Base-by-base conservation (phyloP, 176 grass and related monocot genomes). In the Carex parvula region DNA sequence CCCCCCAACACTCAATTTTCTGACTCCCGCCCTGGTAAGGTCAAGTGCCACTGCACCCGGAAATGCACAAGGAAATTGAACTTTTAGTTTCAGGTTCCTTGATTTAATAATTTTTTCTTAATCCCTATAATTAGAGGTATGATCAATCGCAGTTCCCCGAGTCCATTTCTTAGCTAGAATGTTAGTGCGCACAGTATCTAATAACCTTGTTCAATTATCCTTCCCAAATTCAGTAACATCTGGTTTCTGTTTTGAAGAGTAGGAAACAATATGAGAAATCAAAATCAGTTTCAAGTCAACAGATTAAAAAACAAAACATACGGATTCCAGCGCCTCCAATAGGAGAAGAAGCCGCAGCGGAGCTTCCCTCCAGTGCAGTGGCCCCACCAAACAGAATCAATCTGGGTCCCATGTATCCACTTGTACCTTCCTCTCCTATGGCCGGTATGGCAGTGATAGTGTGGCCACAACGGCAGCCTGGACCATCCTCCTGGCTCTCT, bases 381-480 rank as follows among this genome's bases (percentile, higher is more conserved):
- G 96, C 96, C 1, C 96, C 96, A 2, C 93, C 96, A 8, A 95
- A 99, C 29, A 99, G 90, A 55, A 99, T 91, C 8, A 99, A 70
- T 6, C 91, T 87, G 48, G 87, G 90, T 59, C 93, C 93, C 10
- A 89, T 56, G 60, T 89, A 89, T 3, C 89, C 96, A 54, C 62
- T 83, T 16, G 80, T 54, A 50, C 93, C 89, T 16, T 95, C 93
- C 70, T 95, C 96, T 79, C 91, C 96, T 3, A 92, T 86, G 3
- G 96, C 70, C 1, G 93, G 88, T 73, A 99, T 86, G 7, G 93
- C 86, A 6, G 96, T 99, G 60, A 99, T 87, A 24, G 96, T 99
- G 86, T 99, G 96, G 1, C 96, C 96, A 67, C 96, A 99, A 29
- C 96, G 87, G 89, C 93, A 99, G 21, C 96, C 96, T 0, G 96